Conservation (phyloP, 331 rosid genomes). For the Acacia concinna region DNA sequence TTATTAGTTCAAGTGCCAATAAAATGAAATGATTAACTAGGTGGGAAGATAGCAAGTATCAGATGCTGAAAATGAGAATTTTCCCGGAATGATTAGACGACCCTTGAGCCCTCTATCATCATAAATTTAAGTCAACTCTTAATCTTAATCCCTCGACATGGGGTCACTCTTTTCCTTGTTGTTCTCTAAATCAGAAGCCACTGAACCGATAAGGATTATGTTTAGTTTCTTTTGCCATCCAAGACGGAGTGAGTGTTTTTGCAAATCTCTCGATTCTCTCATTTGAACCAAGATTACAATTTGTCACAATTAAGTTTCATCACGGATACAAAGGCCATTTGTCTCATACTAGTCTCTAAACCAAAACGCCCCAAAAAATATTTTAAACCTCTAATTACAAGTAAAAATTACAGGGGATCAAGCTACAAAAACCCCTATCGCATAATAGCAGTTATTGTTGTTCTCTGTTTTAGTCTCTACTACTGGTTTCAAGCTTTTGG, state of each 20-base stretch:
- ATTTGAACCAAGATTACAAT: conserved; percentile 14
- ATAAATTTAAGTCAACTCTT: background rate
- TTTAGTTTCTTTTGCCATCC: background rate
- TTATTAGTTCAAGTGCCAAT: background rate
- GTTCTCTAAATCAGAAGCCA: background rate
- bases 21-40: background rate
- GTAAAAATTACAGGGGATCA: background rate
- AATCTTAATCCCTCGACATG: background rate
- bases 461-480: background rate
- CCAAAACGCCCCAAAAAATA: conserved; percentile 8
- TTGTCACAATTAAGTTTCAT: conserved; percentile 36
- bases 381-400: background rate
- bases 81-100: background rate
- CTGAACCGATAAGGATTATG: background rate
- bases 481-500: conserved; percentile 26
- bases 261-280: conserved; percentile 7
- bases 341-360: conserved; percentile 37
- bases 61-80: background rate
- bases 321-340: conserved; percentile 8
- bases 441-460: conserved; percentile 35
- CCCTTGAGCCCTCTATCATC: too few relatives aligned
- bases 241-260: background rate
- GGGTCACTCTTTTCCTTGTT: background rate
- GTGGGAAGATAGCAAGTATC: background rate
- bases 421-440: conserved; percentile 30